Base-by-base conservation (phyloP, 2,329 filamentous ascomycete species). In the Clarireedia monteithiana region DNA sequence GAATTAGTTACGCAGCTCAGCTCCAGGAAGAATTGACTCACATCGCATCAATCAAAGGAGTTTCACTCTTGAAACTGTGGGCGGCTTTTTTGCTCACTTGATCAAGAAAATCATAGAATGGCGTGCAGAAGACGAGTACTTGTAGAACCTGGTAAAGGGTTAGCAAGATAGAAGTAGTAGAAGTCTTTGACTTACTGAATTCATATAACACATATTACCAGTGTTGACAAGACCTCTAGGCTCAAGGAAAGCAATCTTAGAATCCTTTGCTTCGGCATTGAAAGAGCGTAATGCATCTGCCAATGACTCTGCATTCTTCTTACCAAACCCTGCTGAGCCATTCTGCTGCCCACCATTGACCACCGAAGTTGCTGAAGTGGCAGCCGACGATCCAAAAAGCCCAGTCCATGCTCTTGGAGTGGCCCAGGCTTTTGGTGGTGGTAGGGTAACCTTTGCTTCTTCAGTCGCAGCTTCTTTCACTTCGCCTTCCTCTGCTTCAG, bases 181-280 rank as follows among this genome's bases (percentile, higher is more conserved):
- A 34, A 34, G 5, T 34, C 3, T 12, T 9, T 12, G 9, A 75
- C 89, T 74, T 79, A 96, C 92, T 61, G 94, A 96, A 76, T 97
- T 99, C 94, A 99, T 97, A 74, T 99, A 99, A 73, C 94, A 99
- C 89, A 97, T 95, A 69, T 99, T 97, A 50, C 94, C 94, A 42
- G 92, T 95, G 73, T 99, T 99, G 63, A 96, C 88, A 67, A 99
- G 80, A 49, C 94, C 94, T 63, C 92, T 83, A 50, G 94, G 94
- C 73, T 97, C 90, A 50, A 99, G 79, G 67, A 96, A 96, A 17
- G 87, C 78, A 62, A 92, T 76, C 65, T 86, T 89, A 39, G 72
- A 70, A 60, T 75, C 73, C 57, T 78, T 75, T 48, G 79, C 78
- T 39, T 77, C 76, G 56, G 82, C 79, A 53, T 80, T 81, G 70